A percentile compares a stretch with the other conserved stretches of the same genome.
phyloP scores from a whole-genome alignment of 768 basidiomycete species.

The Hortiboletus campestris region DNA sequence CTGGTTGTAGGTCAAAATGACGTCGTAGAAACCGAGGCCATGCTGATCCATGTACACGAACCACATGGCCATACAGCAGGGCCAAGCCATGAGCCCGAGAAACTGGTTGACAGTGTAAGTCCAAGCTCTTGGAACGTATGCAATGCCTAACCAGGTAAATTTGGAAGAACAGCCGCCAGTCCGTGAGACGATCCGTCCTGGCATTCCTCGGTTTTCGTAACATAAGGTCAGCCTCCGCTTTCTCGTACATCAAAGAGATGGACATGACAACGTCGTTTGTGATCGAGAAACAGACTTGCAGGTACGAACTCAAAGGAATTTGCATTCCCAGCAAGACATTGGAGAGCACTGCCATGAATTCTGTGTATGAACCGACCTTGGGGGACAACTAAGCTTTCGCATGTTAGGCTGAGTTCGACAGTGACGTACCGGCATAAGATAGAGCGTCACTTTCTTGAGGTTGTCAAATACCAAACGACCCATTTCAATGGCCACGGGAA shows the following conservation, averaged over 20 bases:
- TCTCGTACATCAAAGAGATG: conserved; percentile 50
- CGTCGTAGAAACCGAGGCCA: conserved; percentile 36
- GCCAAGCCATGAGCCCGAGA: conserved; percentile 46
- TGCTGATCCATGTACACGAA: conserved; percentile 39
- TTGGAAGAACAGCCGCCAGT: conserved; percentile 48
- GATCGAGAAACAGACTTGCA: conserved; percentile 57
- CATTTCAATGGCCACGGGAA: conserved; percentile 56
- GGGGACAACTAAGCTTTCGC: background rate
- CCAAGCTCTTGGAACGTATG: background rate
- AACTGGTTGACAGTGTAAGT: conserved; percentile 30
- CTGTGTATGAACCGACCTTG: conserved; percentile 56
- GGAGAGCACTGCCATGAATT: conserved; percentile 54
- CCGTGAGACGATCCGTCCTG: conserved; percentile 47
- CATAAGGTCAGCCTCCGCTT: conserved; percentile 51
- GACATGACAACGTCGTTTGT: conserved; percentile 52
- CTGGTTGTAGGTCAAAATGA: conserved; percentile 41
- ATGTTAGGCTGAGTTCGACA: background rate
- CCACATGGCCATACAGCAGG: conserved; percentile 44
- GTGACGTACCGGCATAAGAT: conserved; percentile 41
- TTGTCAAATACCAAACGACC: conserved; percentile 62
- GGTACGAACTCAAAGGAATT: conserved; percentile 50
- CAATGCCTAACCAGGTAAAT: conserved; percentile 41
- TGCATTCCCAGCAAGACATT: conserved; percentile 62
- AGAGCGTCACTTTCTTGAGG: conserved; percentile 50
- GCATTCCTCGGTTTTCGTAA: conserved; percentile 48